phyloP scores from a whole-genome alignment of 176 grass and related monocot genomes.

The Avena sativa region DNA sequence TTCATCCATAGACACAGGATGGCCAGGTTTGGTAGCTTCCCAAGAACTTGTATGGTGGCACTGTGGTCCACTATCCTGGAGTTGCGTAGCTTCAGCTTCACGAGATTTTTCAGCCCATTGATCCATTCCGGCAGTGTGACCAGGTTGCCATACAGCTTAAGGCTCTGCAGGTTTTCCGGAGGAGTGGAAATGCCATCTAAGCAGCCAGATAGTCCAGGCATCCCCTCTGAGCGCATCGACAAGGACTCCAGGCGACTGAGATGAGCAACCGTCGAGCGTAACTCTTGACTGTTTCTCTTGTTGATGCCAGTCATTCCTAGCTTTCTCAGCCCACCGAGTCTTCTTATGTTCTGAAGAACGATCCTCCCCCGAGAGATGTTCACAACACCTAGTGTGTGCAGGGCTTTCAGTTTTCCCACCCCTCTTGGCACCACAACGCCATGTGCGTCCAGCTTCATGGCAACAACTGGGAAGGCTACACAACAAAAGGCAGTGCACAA shows the following conservation, averaged over 20 bases:
- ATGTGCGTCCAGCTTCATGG: not conserved
- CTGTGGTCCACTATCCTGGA: not conserved
- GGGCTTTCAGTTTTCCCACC: not conserved
- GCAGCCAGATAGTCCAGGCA: constrained; percentile 9
- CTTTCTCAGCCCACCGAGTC: not conserved
- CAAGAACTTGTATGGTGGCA: not conserved
- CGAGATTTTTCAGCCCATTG: not conserved
- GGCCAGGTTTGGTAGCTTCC: not conserved
- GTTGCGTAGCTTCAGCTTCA: not conserved
- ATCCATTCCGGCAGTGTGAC: not conserved
- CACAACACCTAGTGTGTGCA: not conserved
- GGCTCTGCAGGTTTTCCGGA: constrained; percentile 2
- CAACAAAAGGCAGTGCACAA: not conserved
- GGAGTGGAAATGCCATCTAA: not conserved
- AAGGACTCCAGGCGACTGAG: not conserved
- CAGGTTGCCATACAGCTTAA: not conserved
- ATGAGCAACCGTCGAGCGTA: not conserved
- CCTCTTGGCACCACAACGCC: not conserved
- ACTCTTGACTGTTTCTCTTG: not conserved
- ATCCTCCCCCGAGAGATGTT: not conserved
- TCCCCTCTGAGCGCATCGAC: not conserved
- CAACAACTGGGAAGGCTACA: not conserved
- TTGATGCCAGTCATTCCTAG: constrained; percentile 3
- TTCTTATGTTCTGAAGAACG: not conserved
- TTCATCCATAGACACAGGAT: constrained; percentile 4